Evolutionary conservation across 2,329 filamentous ascomycete genomes (phyloP).

Genomic region (Dichotomopilus funicola): DNA sequence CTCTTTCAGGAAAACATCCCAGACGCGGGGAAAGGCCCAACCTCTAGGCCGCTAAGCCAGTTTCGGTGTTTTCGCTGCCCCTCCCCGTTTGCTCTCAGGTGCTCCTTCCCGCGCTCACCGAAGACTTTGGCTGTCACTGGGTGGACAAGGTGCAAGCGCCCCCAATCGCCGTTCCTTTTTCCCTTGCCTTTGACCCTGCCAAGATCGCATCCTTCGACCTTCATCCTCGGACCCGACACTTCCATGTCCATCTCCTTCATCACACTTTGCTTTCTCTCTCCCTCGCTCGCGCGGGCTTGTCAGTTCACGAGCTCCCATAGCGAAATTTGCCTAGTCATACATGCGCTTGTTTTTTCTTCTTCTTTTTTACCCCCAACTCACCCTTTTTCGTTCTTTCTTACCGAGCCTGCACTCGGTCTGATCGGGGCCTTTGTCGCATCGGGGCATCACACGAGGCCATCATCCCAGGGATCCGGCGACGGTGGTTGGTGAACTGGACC

Average conservation of each 20-base stretch:
- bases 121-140: neutral
- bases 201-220: neutral
- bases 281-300: too few relatives aligned
- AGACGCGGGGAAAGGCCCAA: neutral
- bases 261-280: too few relatives aligned
- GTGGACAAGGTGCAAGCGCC: neutral
- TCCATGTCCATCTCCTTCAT: too few relatives aligned
- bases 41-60: neutral
- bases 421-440: slow-evolving; percentile 9
- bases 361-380: too few relatives aligned
- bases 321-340: too few relatives aligned
- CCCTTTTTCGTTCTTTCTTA: neutral
- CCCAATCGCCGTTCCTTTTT: neutral
- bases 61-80: neutral
- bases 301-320: too few relatives aligned
- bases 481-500: slow-evolving; percentile 20
- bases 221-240: neutral
- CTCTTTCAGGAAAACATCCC: neutral
- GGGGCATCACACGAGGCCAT: slow-evolving; percentile 12
- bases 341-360: too few relatives aligned
- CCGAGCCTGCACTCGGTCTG: neutral
- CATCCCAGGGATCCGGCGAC: slow-evolving; percentile 3
- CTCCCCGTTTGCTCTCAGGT: neutral
- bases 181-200: neutral
- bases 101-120: neutral